Conservation (phyloP, 768 basidiomycete genomes). For the Amanita pallidorosea region DNA sequence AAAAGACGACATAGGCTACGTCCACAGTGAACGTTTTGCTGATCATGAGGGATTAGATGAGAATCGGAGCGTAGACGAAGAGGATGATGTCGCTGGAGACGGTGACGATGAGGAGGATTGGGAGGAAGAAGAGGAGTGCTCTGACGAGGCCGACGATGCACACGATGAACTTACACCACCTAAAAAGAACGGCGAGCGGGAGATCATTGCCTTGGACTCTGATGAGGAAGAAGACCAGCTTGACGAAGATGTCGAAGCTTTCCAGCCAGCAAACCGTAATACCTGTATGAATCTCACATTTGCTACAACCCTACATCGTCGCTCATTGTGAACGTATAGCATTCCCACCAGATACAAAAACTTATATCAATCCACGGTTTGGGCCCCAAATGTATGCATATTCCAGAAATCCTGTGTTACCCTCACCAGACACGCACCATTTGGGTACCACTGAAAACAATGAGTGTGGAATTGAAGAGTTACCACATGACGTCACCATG, state of each 20-base stretch:
- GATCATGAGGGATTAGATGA: conserved; percentile 14
- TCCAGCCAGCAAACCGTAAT: conserved; percentile 21
- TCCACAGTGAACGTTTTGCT: neutral
- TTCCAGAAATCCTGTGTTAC: conserved; percentile 7
- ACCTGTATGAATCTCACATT: conserved; percentile 16
- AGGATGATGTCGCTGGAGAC: conserved; percentile 10
- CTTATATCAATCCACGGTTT: conserved; percentile 21
- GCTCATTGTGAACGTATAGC: conserved; percentile 11
- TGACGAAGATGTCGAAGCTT: conserved; percentile 12
- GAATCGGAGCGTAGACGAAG: conserved; percentile 13
- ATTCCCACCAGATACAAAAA: conserved; percentile 10
- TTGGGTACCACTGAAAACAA: conserved; percentile 10
- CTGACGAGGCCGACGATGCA: conserved; percentile 7
- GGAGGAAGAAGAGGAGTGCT: conserved; percentile 9
- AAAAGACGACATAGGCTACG: neutral
- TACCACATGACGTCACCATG: neutral
- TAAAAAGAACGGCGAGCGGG: neutral
- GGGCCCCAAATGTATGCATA: conserved; percentile 24
- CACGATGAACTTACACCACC: neutral
- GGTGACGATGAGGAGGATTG: conserved; percentile 12
- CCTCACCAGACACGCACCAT: neutral
- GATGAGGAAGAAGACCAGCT: conserved; percentile 14
- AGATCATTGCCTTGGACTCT: conserved; percentile 11
- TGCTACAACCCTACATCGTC: neutral
- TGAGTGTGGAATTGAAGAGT: conserved; percentile 7